Base-by-base conservation (phyloP, 140 eudicot species). In the Erigeron philadelphicus region DNA sequence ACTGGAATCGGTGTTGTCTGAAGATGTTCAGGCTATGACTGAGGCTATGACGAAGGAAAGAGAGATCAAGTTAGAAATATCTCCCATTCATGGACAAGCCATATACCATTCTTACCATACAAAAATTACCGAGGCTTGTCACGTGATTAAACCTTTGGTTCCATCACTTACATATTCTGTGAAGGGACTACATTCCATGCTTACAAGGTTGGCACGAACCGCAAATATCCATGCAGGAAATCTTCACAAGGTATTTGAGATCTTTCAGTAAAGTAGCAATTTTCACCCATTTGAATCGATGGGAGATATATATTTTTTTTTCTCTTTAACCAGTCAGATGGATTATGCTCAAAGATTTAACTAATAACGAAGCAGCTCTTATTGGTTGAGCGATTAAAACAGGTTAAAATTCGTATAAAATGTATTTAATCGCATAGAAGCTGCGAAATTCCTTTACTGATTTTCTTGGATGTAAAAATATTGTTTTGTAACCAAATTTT, bases 191-290 rank as follows among this genome's bases (percentile, higher is more conserved):
- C 85, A 89, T 84, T 81, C 95, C 35, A 71, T 89, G 74, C 75
- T 93, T 79, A 85, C 87, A 55, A 79, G 85, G 81, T 82, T 93
- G 73, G 96, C 96, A 43, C 85, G 89, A 61, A 76, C 96, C 7
- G 96, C 96, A n/a, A 80, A 91, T 79, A 85, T 89, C 68, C 98
- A 89, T 87, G 98, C 98, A 35, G 96, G 96, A 76, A 89, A 86
- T 72, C 93, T 93, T 73, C 98, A 93, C 78, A 93, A 93, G 81
- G 98, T 92, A 79, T 62, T 56, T 62, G 60, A 56, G 53, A 55
- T 47, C 17, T 68, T 13, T 62, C 8, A 5, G 5, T 12, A 63
- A 13, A 63, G 68, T 15, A 3, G 40, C 53, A 43, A 41, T 64
- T 43, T 42, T 43, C 16, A 13, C 53, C 8, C 18, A 16, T 63